Evolutionary conservation across 441 rosid genomes (phyloP).

Genomic region (Macaranga tanarius): DNA sequence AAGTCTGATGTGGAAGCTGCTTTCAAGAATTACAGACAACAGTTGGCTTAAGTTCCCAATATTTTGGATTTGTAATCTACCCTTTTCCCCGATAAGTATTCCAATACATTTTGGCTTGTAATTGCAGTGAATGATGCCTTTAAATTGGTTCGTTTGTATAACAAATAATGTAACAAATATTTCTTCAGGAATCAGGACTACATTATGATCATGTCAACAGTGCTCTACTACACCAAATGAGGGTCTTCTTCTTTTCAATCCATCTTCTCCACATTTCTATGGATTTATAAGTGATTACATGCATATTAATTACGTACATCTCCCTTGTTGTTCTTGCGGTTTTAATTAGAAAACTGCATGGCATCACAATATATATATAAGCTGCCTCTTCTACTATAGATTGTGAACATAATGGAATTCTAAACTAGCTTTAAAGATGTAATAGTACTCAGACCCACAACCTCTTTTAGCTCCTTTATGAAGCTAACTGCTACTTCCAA

Average conservation of each 20-base stretch:
- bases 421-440: too few relatives aligned
- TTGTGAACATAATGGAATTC: too few relatives aligned
- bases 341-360: background rate
- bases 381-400: too few relatives aligned
- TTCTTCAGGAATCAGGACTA: too few relatives aligned
- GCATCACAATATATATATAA: too few relatives aligned
- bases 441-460: background rate
- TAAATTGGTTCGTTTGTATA: too few relatives aligned
- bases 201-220: too few relatives aligned
- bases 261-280: background rate
- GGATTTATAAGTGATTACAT: background rate
- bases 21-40: background rate
- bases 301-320: background rate
- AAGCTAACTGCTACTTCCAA: conserved; percentile 1
- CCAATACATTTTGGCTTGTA: too few relatives aligned
- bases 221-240: too few relatives aligned
- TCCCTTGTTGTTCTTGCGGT: background rate
- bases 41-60: background rate
- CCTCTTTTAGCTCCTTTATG: background rate
- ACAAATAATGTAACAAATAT: too few relatives aligned
- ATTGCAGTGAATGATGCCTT: too few relatives aligned
- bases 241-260: too few relatives aligned
- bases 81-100: background rate
- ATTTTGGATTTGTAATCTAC: background rate
- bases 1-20: background rate